Conservation (phyloP, 495 filamentous ascomycete species). For the Penicillium malachiteum region DNA sequence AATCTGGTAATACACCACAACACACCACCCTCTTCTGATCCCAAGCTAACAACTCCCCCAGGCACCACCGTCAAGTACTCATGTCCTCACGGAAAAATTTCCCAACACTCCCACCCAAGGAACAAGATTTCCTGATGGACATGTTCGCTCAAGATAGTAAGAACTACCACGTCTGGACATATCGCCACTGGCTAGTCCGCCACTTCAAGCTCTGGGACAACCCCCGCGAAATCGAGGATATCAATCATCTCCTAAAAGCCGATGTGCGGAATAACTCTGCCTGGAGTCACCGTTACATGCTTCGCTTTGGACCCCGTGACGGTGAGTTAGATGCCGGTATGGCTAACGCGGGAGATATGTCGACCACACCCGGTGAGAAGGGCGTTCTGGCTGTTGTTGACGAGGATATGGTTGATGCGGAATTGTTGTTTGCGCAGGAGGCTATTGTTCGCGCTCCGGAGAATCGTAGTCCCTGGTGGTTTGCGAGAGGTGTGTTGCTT, state of each 20-base stretch:
- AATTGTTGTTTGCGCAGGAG: constrained; percentile 68
- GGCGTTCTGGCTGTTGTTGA: constrained; percentile 47
- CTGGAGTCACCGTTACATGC: constrained; percentile 94
- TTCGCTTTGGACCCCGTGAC: constrained; percentile 68
- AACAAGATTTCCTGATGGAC: constrained; percentile 69
- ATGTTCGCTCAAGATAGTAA: constrained; percentile 89
- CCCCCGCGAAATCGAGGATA: constrained; percentile 63
- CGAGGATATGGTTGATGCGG: constrained; percentile 65
- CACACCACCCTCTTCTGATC: background rate
- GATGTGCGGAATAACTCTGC: constrained; percentile 95
- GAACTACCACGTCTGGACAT: constrained; percentile 99
- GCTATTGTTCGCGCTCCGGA: constrained; percentile 80
- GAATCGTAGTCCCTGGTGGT: constrained; percentile 92
- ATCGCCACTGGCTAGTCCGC: constrained; percentile 87
- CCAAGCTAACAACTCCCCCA: constrained; percentile 18
- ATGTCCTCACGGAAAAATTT: constrained; percentile 59
- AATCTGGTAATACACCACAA: constrained; percentile 66
- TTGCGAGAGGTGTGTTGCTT: constrained; percentile 72
- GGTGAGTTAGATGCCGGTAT: constrained; percentile 42
- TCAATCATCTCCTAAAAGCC: constrained; percentile 64
- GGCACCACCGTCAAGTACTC: constrained; percentile 89
- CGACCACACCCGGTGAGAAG: constrained; percentile 42
- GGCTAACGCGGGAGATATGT: constrained; percentile 34
- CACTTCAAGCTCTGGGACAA: constrained; percentile 73
- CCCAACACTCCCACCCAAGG: constrained; percentile 55